phyloP scores from a whole-genome alignment of 805 yeast species.

The Cyberlindnera sargentensis region DNA sequence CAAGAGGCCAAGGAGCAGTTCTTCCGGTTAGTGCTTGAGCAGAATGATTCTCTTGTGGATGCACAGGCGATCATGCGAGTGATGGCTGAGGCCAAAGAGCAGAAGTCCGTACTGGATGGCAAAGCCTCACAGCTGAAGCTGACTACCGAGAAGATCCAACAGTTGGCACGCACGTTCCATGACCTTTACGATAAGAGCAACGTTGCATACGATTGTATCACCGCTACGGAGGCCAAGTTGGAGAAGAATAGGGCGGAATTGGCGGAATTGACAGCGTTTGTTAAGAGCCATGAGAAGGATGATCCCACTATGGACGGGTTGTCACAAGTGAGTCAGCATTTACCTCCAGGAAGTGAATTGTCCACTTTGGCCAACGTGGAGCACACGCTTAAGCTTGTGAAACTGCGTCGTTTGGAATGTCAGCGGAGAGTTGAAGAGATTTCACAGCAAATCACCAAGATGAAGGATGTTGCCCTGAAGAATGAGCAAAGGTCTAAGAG shows the following conservation, averaged over 20 bases:
- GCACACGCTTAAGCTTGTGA: background rate
- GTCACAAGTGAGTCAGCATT: background rate
- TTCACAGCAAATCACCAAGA: background rate
- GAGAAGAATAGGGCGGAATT: slow-evolving; percentile 18
- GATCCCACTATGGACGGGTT: background rate
- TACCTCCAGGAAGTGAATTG: background rate
- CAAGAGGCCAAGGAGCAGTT: slow-evolving; percentile 68
- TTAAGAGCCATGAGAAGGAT: slow-evolving; percentile 1
- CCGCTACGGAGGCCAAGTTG: slow-evolving; percentile 28
- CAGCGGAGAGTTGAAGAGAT: background rate
- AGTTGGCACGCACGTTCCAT: background rate
- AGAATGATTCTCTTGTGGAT: slow-evolving; percentile 10
- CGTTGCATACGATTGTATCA: slow-evolving; percentile 9
- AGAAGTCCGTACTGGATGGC: background rate
- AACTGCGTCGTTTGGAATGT: background rate
- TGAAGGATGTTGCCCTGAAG: background rate
- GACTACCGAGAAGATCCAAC: slow-evolving; percentile 19
- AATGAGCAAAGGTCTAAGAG: slow-evolving; percentile 2
- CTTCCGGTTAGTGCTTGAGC: slow-evolving; percentile 41
- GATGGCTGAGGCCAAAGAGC: background rate
- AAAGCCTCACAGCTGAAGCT: background rate
- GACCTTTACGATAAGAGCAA: background rate
- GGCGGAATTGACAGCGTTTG: background rate
- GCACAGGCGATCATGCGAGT: background rate
- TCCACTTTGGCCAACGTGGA: background rate